These are phyloP conservation scores for Plectosphaerella sp. DNA, from an alignment of 2,329 filamentous ascomycete species.

Conservation along the genomic window DNA sequence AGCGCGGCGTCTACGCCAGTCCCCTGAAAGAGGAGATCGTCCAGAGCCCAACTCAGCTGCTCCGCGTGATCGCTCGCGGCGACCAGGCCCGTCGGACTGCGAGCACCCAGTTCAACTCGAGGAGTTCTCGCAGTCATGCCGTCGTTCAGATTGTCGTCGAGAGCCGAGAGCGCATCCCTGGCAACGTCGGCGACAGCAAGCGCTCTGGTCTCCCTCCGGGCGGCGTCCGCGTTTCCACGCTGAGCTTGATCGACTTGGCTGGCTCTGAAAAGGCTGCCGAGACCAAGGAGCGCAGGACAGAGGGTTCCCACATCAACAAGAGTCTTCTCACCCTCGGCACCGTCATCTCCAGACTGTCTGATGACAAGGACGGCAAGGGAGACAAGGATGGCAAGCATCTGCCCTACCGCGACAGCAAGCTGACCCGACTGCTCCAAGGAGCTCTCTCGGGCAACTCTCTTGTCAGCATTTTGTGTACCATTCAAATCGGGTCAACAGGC, in stretches of 20 bases:
- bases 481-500: conserved; percentile 77
- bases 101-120: conserved; percentile 94
- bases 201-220: conserved; percentile 71
- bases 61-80: conserved; percentile 90
- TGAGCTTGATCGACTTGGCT: conserved; percentile 93
- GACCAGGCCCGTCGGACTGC: conserved; percentile 86
- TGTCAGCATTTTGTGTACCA: conserved; percentile 95
- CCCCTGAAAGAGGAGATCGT: conserved; percentile 98
- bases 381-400: conserved; percentile 80
- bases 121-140: conserved; percentile 95
- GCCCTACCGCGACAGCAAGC: conserved; percentile 95
- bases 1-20: conserved; percentile 92
- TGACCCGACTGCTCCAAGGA: conserved; percentile 87
- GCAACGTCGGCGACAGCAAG: conserved; percentile 53
- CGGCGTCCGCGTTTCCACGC: conserved; percentile 88
- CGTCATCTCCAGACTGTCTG: conserved; percentile 89
- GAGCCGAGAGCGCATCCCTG: conserved; percentile 78
- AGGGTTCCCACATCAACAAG: conserved; percentile 98
- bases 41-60: conserved; percentile 90
- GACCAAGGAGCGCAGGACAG: conserved; percentile 86
- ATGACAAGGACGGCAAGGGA: conserved; percentile 76
- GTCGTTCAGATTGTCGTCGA: conserved; percentile 99
- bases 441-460: conserved; percentile 90
- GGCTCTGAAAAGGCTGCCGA: conserved; percentile 96
- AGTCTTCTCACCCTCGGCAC: conserved; percentile 91